phyloP scores from a whole-genome alignment of 1,139 yeast species.

The Kodamaea anthophila region DNA sequence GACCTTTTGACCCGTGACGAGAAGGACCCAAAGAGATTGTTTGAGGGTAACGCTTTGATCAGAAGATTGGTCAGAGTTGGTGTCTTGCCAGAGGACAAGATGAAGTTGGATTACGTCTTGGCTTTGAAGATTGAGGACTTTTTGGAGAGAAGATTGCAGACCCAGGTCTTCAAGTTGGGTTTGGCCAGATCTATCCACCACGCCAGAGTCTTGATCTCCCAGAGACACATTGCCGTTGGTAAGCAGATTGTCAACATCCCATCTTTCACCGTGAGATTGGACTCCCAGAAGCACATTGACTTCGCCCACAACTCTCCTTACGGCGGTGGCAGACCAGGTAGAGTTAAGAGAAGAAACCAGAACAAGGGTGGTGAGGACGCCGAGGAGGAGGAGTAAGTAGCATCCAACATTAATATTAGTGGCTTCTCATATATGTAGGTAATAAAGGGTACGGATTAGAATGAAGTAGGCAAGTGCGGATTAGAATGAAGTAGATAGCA shows the following conservation, averaged over 20 bases:
- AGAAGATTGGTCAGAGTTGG: slow-evolving; percentile 98
- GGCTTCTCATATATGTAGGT: slow-evolving; percentile 5
- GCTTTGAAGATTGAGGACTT: slow-evolving; percentile 98
- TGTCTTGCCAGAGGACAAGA: slow-evolving; percentile 98
- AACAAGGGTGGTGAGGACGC: slow-evolving; percentile 64
- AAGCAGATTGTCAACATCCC: slow-evolving; percentile 98
- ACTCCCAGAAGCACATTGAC: slow-evolving; percentile 99
- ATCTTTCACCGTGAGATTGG: slow-evolving; percentile 99
- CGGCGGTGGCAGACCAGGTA: slow-evolving; percentile 99
- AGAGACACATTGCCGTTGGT: slow-evolving; percentile 99
- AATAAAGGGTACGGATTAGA: slow-evolving; percentile 6
- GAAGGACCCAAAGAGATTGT: slow-evolving; percentile 99
- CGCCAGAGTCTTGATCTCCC: slow-evolving; percentile 98
- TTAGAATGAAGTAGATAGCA: too few relatives aligned
- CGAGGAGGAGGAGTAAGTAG: slow-evolving; percentile 60
- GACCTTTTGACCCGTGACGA: slow-evolving; percentile 99
- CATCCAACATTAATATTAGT: too few relatives aligned
- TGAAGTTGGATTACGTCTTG: slow-evolving; percentile 99
- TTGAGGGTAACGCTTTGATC: slow-evolving; percentile 99
- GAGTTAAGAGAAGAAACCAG: slow-evolving; percentile 97
- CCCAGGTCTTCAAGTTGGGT: slow-evolving; percentile 99
- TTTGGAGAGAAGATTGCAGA: slow-evolving; percentile 99
- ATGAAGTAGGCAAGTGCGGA: too few relatives aligned
- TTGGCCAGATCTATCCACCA: slow-evolving; percentile 99
- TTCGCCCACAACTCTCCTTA: slow-evolving; percentile 98